Evolutionary conservation across 768 basidiomycete genomes (phyloP), one percentile per base, ranked within the genome.

Genomic region (Sarcomyxa edulis): DNA sequence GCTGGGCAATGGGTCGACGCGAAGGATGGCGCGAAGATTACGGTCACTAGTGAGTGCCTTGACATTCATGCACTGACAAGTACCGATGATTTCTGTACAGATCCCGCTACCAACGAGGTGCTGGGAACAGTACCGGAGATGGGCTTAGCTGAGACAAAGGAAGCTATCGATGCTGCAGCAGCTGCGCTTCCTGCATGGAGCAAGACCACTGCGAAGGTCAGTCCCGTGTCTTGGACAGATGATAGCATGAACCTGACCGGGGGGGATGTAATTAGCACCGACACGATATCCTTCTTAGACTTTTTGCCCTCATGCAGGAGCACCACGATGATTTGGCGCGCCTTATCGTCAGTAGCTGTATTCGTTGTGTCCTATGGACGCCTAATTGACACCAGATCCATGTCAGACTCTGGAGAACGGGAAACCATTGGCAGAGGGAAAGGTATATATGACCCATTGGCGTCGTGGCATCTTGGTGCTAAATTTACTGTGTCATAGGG

Each of bases 321-420:
- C 76, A 96, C 56, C 66, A 80, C 24, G 91, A 96, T 24, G 96
- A 99, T 56, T 68, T 99, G 25, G 78, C 79, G 3, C 76, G 85
- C 30, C 76, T 99, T 42, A 89, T 96, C 48, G 90, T 88, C 36
- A 55, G 83, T 66, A 23, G 18, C 39, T 16, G 23, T 29, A 16
- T 27, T 15, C n/a, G 10, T 21, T 32, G 26, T 26, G 15, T n/a
- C 35, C 29, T 32, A n/a, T n/a, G n/a, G n/a, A n/a, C n/a, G n/a
- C 10, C 14, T 32, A 39, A 10, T 40, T 56, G 48, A 52, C 51
- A 54, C 57, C 56, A 58, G 56, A 35, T 39, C 25, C 26, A 26
- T 19, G 9, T 12, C 58, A 91, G 89, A 94, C 91, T 5, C 63
- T 93, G 43, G 96, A 99, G 66, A 99, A 99, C 53, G 96, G 96